phyloP scores from a whole-genome alignment of 768 basidiomycete genomes.

The Suillus sp. region DNA sequence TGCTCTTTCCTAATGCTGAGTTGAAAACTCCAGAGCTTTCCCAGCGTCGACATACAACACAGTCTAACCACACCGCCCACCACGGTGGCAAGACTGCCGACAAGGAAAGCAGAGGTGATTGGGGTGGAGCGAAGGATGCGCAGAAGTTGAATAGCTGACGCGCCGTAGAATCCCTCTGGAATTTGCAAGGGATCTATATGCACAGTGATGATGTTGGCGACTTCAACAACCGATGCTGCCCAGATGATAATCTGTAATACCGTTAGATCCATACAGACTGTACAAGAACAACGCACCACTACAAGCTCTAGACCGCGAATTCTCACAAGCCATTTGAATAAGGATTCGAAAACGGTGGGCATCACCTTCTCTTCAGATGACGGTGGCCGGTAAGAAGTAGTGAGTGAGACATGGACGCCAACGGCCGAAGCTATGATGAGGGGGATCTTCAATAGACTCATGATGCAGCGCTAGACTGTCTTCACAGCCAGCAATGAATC shows the following conservation, averaged over 20 bases:
- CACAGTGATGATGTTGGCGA: background rate
- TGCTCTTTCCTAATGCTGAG: constrained; percentile 27
- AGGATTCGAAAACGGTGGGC: background rate
- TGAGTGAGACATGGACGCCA: constrained; percentile 42
- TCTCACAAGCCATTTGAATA: background rate
- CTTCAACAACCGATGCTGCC: constrained; percentile 24
- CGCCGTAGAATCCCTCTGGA: background rate
- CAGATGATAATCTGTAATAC: constrained; percentile 24
- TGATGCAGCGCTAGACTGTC: constrained; percentile 13
- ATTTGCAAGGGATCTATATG: background rate
- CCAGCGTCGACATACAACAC: constrained; percentile 27
- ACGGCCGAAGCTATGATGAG: constrained; percentile 43
- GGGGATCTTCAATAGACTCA: constrained; percentile 42
- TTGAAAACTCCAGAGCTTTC: constrained; percentile 30
- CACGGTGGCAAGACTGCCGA: constrained; percentile 20
- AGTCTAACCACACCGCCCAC: constrained; percentile 26
- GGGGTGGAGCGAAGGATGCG: background rate
- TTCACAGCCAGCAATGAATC: background rate
- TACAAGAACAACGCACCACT: background rate
- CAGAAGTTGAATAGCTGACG: background rate
- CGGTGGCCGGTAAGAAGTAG: constrained; percentile 45
- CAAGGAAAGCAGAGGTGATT: constrained; percentile 18
- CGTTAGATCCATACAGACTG: background rate
- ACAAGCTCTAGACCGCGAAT: background rate
- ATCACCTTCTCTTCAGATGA: constrained; percentile 34